Percentiles rank a stretch among this genome's conserved stretches.
Evolutionary conservation across 2,329 filamentous ascomycete species (phyloP).

Genomic region (Chaetomiaceae sp.): DNA sequence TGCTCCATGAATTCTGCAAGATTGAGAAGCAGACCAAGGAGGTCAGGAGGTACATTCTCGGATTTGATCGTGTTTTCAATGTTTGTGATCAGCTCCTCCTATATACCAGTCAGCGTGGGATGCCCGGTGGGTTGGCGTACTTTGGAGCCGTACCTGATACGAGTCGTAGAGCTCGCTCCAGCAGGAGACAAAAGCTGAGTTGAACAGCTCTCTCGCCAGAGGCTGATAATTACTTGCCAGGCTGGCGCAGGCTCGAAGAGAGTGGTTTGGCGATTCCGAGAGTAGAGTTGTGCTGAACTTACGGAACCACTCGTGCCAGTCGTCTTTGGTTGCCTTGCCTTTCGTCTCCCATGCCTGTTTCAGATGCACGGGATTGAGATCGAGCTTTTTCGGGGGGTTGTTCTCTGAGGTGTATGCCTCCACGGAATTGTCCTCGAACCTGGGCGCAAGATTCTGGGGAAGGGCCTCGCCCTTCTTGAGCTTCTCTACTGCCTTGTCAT

Average conservation of each 20-base stretch:
- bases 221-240: conserved; percentile 89
- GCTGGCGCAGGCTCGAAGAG: conserved; percentile 85
- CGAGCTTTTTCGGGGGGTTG: conserved; percentile 77
- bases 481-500: conserved; percentile 87
- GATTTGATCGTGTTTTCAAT: conserved; percentile 95
- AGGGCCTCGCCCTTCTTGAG: conserved; percentile 90
- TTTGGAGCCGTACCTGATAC: conserved; percentile 60
- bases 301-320: conserved; percentile 99
- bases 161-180: conserved; percentile 98
- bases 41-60: conserved; percentile 90
- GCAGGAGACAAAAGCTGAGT: conserved; percentile 97
- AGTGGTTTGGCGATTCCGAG: conserved; percentile 93
- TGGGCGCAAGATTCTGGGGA: conserved; percentile 88
- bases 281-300: conserved; percentile 93
- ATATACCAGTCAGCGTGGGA: not conserved
- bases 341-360: conserved; percentile 97
- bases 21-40: conserved; percentile 89
- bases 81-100: conserved; percentile 86
- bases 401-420: conserved; percentile 80
- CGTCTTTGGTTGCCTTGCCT: conserved; percentile 94
- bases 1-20: conserved; percentile 99
- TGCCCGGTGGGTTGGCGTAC: too few species aligned
- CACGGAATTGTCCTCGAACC: conserved; percentile 72
- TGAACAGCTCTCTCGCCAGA: conserved; percentile 90
- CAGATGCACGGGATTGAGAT: conserved; percentile 95